phyloP scores from a whole-genome alignment of 345 rosid species.

The Geranium rotundifolium region DNA sequence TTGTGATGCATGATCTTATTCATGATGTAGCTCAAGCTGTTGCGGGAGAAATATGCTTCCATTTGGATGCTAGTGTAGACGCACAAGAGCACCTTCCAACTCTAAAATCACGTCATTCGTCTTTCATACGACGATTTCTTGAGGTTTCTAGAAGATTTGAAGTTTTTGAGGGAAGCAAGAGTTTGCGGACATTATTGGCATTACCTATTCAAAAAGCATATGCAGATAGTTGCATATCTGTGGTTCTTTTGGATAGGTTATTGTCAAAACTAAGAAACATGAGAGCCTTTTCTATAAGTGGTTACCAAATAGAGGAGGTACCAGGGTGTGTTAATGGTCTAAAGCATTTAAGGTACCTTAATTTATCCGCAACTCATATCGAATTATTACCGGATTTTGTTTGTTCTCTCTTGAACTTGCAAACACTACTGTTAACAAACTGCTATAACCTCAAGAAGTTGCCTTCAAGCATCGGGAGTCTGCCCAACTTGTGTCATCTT shows the following conservation, averaged over 20 bases:
- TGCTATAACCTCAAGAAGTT: too few species aligned
- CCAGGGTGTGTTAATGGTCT: not conserved
- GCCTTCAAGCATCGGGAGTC: too few species aligned
- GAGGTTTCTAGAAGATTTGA: not conserved
- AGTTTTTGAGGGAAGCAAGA: not conserved
- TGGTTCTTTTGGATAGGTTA: not conserved
- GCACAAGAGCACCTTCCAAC: too few species aligned
- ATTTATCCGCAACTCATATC: not conserved
- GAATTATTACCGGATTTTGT: constrained; percentile 1
- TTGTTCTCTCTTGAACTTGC: too few species aligned
- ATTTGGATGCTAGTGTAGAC: not conserved
- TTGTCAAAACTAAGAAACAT: not conserved
- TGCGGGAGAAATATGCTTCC: too few species aligned
- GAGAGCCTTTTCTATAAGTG: not conserved
- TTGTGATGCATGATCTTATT: constrained; percentile 5
- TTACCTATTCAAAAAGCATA: too few species aligned
- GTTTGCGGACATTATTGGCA: not conserved
- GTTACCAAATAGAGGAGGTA: not conserved
- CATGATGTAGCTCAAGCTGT: constrained; percentile 3
- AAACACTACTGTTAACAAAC: too few species aligned
- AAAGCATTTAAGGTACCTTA: not conserved
- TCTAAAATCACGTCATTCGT: not conserved
- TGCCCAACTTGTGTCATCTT: too few species aligned
- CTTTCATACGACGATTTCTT: not conserved
- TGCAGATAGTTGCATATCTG: not conserved